Evolutionary conservation across 257 asterid species (phyloP).

Genomic region (Rubia yunnanensis): DNA sequence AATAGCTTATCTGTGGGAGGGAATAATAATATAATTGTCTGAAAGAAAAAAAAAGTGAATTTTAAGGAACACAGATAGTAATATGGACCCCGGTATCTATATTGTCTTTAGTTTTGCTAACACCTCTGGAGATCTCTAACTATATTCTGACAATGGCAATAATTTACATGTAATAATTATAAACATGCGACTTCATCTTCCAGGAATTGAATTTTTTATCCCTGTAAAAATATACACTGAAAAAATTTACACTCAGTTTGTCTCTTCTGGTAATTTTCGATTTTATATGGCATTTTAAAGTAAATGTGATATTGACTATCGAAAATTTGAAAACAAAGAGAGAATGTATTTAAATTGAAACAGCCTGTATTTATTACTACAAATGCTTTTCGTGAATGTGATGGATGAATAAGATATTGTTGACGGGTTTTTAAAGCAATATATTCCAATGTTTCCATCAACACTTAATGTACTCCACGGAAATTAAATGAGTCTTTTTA

Average conservation of each 20-base stretch:
- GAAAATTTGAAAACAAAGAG: background rate
- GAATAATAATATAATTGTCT: too few relatives aligned
- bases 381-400: constrained; percentile 7
- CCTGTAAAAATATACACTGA: background rate
- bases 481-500: background rate
- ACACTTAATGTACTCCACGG: background rate
- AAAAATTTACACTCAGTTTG: background rate
- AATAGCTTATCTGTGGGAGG: too few relatives aligned
- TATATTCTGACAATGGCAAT: background rate
- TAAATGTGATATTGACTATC: background rate
- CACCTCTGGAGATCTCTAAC: background rate
- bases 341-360: background rate
- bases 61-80: background rate
- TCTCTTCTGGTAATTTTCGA: background rate
- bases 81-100: background rate
- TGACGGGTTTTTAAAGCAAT: constrained; percentile 2
- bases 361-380: constrained; percentile 11
- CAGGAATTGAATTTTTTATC: background rate
- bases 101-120: background rate
- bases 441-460: background rate
- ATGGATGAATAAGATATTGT: constrained; percentile 5
- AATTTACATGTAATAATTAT: background rate
- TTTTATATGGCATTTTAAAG: constrained; percentile 3
- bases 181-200: background rate
- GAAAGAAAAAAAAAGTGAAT: too few relatives aligned